Conservation (phyloP, 176 grass and related monocot genomes). For the Phragmites australis region DNA sequence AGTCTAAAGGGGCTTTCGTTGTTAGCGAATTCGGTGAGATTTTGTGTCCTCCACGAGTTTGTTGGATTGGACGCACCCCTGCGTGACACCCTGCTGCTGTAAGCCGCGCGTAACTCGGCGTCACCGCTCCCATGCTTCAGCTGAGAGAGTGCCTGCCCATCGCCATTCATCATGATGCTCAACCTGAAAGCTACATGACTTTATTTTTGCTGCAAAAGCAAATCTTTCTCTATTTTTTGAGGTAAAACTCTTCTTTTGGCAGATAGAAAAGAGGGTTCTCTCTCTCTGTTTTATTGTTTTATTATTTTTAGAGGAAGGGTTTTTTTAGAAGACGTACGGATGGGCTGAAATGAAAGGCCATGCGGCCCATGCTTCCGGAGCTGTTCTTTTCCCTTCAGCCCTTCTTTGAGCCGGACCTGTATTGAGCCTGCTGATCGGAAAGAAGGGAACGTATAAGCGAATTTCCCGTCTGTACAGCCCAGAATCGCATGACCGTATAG, state of each 20-base stretch:
- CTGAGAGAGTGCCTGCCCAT: not conserved
- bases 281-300: not conserved
- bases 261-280: not conserved
- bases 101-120: constrained; percentile 38
- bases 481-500: not conserved
- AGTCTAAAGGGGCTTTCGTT: constrained; percentile 25
- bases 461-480: not conserved
- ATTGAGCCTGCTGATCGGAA: not conserved
- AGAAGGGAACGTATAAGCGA: not conserved
- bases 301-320: not conserved
- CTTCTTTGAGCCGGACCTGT: not conserved
- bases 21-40: constrained; percentile 54
- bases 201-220: not conserved
- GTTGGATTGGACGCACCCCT: constrained; percentile 30
- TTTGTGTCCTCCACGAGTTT: constrained; percentile 44
- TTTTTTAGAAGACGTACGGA: not conserved
- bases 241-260: too few relatives aligned
- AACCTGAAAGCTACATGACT: not conserved
- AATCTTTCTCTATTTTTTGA: not conserved
- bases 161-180: not conserved
- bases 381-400: not conserved
- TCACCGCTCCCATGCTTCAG: constrained; percentile 6
- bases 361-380: not conserved
- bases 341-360: not conserved
- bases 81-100: constrained; percentile 36